Evolutionary conservation across 176 grass and related monocot species (phyloP).

Genomic region (Carex cristatella): DNA sequence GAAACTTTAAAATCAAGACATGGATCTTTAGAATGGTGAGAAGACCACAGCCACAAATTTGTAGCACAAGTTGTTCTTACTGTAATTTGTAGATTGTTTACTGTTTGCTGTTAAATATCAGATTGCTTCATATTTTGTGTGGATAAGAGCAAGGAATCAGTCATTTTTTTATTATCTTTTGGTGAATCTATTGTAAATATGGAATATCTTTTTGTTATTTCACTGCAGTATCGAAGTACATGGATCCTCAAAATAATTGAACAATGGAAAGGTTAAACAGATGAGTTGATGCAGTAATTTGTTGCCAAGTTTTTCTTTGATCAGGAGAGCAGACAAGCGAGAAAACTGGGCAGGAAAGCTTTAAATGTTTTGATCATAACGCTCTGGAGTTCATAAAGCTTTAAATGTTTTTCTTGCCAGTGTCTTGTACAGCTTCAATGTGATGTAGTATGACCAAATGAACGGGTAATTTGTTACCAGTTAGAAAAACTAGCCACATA

Average conservation of each 20-base stretch:
- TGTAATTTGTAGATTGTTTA: neutral
- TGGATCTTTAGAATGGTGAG: slow-evolving; percentile 11
- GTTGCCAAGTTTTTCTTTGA: too few relatives aligned
- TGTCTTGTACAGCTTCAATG: neutral
- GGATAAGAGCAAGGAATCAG: neutral
- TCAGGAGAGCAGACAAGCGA: too few relatives aligned
- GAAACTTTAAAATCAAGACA: slow-evolving; percentile 10
- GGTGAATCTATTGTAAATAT: neutral
- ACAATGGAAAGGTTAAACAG: too few relatives aligned
- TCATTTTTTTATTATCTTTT: neutral
- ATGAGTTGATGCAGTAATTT: too few relatives aligned
- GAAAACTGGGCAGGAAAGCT: too few relatives aligned
- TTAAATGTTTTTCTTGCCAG: too few relatives aligned
- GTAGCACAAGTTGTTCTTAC: neutral
- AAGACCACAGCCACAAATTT: neutral
- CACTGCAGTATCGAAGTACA: neutral
- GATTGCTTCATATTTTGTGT: slow-evolving; percentile 1
- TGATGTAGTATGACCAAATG: neutral
- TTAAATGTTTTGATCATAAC: too few relatives aligned
- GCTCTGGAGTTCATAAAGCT: too few relatives aligned
- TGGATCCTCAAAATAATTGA: neutral
- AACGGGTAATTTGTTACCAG: neutral
- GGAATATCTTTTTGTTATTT: neutral
- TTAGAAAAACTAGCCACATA: neutral
- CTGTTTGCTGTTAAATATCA: slow-evolving; percentile 13